phyloP scores from a whole-genome alignment of 2,329 filamentous ascomycete genomes.

The Penicillium sp. region DNA sequence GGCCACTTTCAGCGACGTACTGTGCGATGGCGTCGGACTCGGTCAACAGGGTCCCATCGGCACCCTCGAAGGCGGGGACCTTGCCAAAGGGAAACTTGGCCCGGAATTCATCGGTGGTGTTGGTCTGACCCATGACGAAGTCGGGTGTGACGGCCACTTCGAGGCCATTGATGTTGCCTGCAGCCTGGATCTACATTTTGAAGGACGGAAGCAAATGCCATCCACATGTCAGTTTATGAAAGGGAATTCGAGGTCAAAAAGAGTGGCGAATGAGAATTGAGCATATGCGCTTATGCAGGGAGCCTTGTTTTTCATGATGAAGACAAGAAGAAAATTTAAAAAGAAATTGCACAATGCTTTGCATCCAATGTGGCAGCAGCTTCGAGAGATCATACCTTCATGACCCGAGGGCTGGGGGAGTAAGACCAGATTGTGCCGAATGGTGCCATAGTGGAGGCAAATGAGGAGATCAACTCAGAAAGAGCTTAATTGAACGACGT shows the following conservation, averaged over 20 bases:
- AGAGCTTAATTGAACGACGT: not conserved
- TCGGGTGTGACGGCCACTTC: slow-evolving; percentile 23
- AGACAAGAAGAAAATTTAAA: not conserved
- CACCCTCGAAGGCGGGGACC: slow-evolving; percentile 45
- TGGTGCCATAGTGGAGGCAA: slow-evolving; percentile 17
- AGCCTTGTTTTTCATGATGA: not conserved
- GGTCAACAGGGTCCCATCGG: slow-evolving; percentile 43
- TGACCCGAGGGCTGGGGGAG: slow-evolving; percentile 17
- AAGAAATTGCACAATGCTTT: too few relatives aligned
- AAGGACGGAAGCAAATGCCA: not conserved
- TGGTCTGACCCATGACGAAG: slow-evolving; percentile 41
- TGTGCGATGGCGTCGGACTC: slow-evolving; percentile 46
- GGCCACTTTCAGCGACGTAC: slow-evolving; percentile 44
- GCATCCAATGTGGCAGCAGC: too few relatives aligned
- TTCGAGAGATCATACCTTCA: slow-evolving; percentile 13
- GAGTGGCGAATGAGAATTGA: too few relatives aligned
- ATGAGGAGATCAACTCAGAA: slow-evolving; percentile 6
- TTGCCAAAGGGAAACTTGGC: slow-evolving; percentile 50
- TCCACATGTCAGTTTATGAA: not conserved
- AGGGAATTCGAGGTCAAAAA: not conserved
- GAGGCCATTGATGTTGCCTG: slow-evolving; percentile 33
- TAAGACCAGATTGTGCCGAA: slow-evolving; percentile 21
- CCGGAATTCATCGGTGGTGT: slow-evolving; percentile 43
- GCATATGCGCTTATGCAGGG: too few relatives aligned
- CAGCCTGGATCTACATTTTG: slow-evolving; percentile 24